A percentile compares a stretch with the other conserved stretches of the same genome.
Evolutionary conservation across 1,139 yeast genomes (phyloP).

Genomic region (Hansenula sp.): DNA sequence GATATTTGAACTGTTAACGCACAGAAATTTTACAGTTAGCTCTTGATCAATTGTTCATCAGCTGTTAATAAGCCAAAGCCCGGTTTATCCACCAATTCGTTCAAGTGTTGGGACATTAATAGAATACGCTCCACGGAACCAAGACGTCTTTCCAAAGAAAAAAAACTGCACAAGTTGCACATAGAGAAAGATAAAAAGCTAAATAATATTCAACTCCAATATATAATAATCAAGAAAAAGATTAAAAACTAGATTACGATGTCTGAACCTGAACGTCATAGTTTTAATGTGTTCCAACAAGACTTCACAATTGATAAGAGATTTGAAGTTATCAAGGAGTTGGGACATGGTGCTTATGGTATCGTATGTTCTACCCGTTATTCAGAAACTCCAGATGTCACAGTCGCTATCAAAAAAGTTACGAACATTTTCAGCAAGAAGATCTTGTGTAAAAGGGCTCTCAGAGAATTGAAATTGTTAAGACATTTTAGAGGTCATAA

Average conservation of each 20-base stretch:
- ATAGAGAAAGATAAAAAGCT: too few species aligned
- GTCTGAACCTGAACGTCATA: constrained; percentile 31
- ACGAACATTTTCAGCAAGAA: constrained; percentile 88
- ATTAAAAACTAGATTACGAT: constrained; percentile 4
- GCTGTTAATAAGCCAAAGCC: too few species aligned
- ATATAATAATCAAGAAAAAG: too few species aligned
- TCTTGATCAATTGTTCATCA: too few species aligned
- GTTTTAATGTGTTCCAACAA: constrained; percentile 75
- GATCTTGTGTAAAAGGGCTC: constrained; percentile 82
- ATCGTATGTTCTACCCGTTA: constrained; percentile 92
- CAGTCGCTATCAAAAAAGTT: constrained; percentile 93
- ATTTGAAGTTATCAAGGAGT: constrained; percentile 80
- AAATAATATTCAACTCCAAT: too few species aligned
- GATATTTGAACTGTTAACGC: too few species aligned
- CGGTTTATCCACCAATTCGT: too few species aligned
- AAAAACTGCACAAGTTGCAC: background rate
- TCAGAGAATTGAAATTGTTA: constrained; percentile 81
- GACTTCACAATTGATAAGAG: constrained; percentile 85
- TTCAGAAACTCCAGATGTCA: constrained; percentile 62
- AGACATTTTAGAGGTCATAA: constrained; percentile 92
- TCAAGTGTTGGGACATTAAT: too few species aligned
- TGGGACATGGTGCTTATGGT: constrained; percentile 98
- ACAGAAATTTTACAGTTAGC: too few species aligned
- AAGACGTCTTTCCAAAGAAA: too few species aligned
- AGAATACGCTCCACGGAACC: too few species aligned